A percentile compares a stretch with the other conserved stretches of the same genome.
Evolutionary conservation across 139 green algal genomes (phyloP).

Genomic region (Chlorella vulgaris): DNA sequence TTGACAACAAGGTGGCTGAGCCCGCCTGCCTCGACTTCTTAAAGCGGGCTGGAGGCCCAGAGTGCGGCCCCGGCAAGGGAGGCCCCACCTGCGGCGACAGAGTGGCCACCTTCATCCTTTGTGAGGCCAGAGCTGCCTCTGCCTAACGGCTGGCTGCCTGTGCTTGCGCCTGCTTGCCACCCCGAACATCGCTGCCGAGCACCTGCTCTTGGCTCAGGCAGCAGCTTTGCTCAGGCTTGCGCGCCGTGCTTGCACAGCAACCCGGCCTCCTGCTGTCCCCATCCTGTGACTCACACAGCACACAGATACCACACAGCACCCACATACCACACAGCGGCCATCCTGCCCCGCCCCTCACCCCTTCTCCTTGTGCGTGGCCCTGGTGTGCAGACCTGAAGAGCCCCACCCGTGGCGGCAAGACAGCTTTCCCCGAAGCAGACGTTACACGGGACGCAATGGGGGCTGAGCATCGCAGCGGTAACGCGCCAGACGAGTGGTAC

Average conservation of each 20-base stretch:
- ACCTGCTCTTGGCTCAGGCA: neutral
- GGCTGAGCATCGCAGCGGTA: neutral
- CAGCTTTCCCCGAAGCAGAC: constrained; percentile 39
- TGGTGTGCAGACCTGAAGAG: constrained; percentile 5
- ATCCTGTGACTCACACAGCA: neutral
- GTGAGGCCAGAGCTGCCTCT: neutral
- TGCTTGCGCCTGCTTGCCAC: neutral
- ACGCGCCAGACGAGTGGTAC: constrained; percentile 35
- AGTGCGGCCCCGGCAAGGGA: constrained; percentile 38
- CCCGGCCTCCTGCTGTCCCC: neutral
- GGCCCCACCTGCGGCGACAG: constrained; percentile 49
- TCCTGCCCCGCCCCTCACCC: neutral
- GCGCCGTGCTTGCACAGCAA: neutral
- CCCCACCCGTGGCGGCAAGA: constrained; percentile 33
- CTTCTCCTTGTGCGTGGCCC: too few species aligned
- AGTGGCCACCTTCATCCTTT: constrained; percentile 48
- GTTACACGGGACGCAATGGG: neutral
- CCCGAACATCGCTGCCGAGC: neutral
- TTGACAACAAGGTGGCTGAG: neutral
- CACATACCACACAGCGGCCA: neutral
- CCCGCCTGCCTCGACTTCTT: constrained; percentile 41
- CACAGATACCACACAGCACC: neutral
- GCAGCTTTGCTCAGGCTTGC: neutral
- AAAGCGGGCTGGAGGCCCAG: constrained; percentile 42
- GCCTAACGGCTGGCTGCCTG: neutral